These are phyloP conservation scores for Pelargonium nanum DNA, from an alignment of 345 rosid genomes.

Conservation along the genomic window DNA sequence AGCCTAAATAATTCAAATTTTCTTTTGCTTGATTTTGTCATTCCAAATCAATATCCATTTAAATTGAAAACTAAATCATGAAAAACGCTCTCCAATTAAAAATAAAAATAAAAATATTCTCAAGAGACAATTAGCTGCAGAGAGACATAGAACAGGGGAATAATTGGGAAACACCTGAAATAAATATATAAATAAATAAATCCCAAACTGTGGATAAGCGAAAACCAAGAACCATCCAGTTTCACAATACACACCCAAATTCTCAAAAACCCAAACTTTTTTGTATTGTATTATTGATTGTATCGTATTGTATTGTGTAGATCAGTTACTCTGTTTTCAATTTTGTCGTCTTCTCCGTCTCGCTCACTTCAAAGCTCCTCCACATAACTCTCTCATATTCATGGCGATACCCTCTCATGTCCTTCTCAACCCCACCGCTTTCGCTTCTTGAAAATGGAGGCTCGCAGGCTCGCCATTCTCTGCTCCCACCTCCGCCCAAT, in stretches of 20 bases:
- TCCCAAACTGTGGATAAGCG: background rate
- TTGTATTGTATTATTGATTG: background rate
- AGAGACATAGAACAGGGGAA: no score
- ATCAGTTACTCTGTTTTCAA: background rate
- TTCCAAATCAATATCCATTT: no score
- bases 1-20: no score
- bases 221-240: background rate
- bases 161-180: no score
- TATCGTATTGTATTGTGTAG: no score
- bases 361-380: background rate
- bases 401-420: background rate
- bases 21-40: no score
- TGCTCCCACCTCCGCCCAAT: constrained; percentile 46
- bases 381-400: background rate
- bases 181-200: no score
- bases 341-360: background rate
- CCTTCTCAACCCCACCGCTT: no score
- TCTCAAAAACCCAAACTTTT: background rate
- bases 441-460: constrained; percentile 20
- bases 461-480: constrained; percentile 64
- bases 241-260: background rate
- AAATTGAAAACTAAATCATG: no score
- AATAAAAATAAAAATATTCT: no score
- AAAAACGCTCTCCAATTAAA: no score
- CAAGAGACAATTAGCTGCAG: no score